phyloP scores from a whole-genome alignment of 1,139 yeast genomes.

The Komagataea norvegica region DNA sequence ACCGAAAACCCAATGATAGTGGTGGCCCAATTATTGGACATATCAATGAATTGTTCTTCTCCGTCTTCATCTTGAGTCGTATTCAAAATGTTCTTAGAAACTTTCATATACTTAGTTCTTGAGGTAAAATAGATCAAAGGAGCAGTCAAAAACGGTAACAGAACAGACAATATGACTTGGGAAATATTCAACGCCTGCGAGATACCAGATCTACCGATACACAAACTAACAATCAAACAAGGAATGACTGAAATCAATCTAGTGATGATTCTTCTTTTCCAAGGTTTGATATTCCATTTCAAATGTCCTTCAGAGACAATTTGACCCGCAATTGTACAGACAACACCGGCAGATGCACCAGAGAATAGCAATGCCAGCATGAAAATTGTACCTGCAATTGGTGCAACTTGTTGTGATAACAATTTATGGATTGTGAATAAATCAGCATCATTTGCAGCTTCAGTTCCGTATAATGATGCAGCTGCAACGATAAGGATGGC shows the following conservation, averaged over 20 bases:
- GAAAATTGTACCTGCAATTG: conserved; percentile 72
- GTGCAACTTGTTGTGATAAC: conserved; percentile 52
- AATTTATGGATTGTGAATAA: conserved; percentile 64
- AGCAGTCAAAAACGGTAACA: conserved; percentile 70
- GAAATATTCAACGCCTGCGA: conserved; percentile 64
- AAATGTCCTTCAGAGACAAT: conserved; percentile 81
- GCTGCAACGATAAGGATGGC: conserved; percentile 77
- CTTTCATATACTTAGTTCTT: conserved; percentile 55
- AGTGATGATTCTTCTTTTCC: conserved; percentile 70
- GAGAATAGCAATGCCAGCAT: conserved; percentile 70
- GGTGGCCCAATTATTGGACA: conserved; percentile 61
- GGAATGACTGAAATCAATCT: conserved; percentile 71
- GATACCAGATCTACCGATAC: conserved; percentile 63
- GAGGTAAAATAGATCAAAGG: conserved; percentile 76
- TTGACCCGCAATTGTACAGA: conserved; percentile 85
- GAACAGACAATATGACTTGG: conserved; percentile 68
- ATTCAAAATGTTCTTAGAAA: conserved; percentile 24
- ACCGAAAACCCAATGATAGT: conserved; percentile 41
- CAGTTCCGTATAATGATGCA: conserved; percentile 59
- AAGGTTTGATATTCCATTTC: conserved; percentile 69
- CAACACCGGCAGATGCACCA: conserved; percentile 82
- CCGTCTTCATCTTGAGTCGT: conserved; percentile 5
- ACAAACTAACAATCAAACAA: conserved; percentile 55
- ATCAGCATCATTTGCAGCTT: conserved; percentile 68
- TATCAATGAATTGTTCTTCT: conserved; percentile 30